A percentile compares a stretch with the other conserved stretches of the same genome.
Conservation (phyloP, 2,329 filamentous ascomycete species). For the Trichoderma atrobrunneum region DNA sequence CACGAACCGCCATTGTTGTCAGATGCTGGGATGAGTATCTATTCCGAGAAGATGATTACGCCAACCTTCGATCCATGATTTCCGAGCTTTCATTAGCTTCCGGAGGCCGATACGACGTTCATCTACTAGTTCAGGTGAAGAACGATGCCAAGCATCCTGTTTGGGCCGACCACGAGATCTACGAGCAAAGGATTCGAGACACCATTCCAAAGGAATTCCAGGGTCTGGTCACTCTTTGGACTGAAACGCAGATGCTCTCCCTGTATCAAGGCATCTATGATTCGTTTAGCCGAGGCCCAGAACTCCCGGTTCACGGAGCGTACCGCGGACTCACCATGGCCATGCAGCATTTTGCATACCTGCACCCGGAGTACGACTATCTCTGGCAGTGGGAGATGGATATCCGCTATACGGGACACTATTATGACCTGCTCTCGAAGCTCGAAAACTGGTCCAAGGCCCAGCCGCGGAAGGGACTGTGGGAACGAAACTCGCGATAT, state of each 20-base stretch:
- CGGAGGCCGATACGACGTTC: conserved; percentile 82
- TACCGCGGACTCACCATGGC: conserved; percentile 94
- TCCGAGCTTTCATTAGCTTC: conserved; percentile 77
- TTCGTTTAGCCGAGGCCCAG: conserved; percentile 61
- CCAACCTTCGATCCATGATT: conserved; percentile 81
- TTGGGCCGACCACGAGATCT: conserved; percentile 71
- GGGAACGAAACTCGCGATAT: conserved; percentile 77
- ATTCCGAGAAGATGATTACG: conserved; percentile 76
- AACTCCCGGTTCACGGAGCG: conserved; percentile 82
- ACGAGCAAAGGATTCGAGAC: conserved; percentile 63
- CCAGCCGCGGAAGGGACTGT: conserved; percentile 76
- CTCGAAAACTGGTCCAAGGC: conserved; percentile 65
- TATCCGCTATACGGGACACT: conserved; percentile 84
- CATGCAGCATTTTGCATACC: conserved; percentile 86
- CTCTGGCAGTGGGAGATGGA: conserved; percentile 98
- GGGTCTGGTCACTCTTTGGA: conserved; percentile 88
- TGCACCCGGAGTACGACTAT: conserved; percentile 84
- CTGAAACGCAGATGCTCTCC: conserved; percentile 85
- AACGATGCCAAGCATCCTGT: conserved; percentile 70
- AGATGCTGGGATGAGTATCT: conserved; percentile 78
- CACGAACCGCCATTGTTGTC: conserved; percentile 70
- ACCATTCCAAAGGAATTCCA: conserved; percentile 80
- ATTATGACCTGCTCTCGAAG: conserved; percentile 70
- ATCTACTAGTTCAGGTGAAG: conserved; percentile 82
- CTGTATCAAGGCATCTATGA: conserved; percentile 87